These are phyloP conservation scores for Kodamaea plutei DNA, from an alignment of 1,139 yeast species.

Conservation along the genomic window DNA sequence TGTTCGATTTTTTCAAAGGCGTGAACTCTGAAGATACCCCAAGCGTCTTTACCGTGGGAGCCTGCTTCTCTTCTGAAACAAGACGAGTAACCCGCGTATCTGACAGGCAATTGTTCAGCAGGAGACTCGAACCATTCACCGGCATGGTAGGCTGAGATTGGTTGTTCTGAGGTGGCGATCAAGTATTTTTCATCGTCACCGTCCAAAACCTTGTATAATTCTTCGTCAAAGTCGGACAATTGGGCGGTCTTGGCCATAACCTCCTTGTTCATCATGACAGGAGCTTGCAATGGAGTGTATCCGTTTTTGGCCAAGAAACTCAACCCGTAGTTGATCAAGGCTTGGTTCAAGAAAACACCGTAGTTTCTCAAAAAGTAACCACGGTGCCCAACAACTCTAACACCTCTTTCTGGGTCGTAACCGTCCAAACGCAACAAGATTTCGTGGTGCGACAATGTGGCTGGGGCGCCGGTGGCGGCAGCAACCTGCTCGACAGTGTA, in stretches of 20 bases:
- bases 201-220: slow-evolving; percentile 90
- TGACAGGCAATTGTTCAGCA: slow-evolving; percentile 89
- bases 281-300: slow-evolving; percentile 93
- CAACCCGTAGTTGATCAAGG: slow-evolving; percentile 93
- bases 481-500: slow-evolving; percentile 59
- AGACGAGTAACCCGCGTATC: slow-evolving; percentile 96
- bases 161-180: slow-evolving; percentile 99
- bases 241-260: slow-evolving; percentile 99
- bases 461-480: slow-evolving; percentile 70
- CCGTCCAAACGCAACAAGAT: slow-evolving; percentile 92
- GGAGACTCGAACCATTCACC: slow-evolving; percentile 99
- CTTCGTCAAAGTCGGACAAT: slow-evolving; percentile 96
- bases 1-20: slow-evolving; percentile 98
- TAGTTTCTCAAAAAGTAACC: slow-evolving; percentile 93
- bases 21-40: slow-evolving; percentile 99
- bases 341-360: slow-evolving; percentile 97
- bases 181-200: slow-evolving; percentile 97
- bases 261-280: slow-evolving; percentile 99
- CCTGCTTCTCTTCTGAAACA: slow-evolving; percentile 99
- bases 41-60: slow-evolving; percentile 98
- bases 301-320: slow-evolving; percentile 75
- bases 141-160: slow-evolving; percentile 96
- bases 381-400: slow-evolving; percentile 95
- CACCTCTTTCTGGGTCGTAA: slow-evolving; percentile 98
- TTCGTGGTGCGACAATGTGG: slow-evolving; percentile 91